phyloP scores from a whole-genome alignment of 805 yeast genomes.

The Wickerhamomyces sydowiorum region DNA sequence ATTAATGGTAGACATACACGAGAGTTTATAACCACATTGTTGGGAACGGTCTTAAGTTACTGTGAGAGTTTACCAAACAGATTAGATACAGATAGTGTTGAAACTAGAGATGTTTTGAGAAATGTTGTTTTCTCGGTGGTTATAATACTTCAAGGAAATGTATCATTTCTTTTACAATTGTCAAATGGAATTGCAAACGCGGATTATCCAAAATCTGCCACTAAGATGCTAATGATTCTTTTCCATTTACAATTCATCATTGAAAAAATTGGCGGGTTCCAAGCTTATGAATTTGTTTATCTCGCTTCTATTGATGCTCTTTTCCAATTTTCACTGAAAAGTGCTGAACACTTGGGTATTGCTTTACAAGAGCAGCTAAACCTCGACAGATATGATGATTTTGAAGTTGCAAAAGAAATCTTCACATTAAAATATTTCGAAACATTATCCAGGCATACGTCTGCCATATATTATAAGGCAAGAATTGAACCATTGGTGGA shows the following conservation, averaged over 20 bases:
- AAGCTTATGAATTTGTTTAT: slow-evolving; percentile 55
- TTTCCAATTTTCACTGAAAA: slow-evolving; percentile 21
- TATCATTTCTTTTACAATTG: slow-evolving; percentile 30
- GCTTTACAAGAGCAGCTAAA: slow-evolving; percentile 23
- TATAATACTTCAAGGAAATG: slow-evolving; percentile 44
- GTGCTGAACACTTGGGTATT: slow-evolving; percentile 24
- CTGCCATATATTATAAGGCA: slow-evolving; percentile 31
- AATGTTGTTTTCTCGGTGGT: slow-evolving; percentile 41
- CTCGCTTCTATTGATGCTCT: slow-evolving; percentile 40
- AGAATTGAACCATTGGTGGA: slow-evolving; percentile 24
- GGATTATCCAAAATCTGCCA: slow-evolving; percentile 17
- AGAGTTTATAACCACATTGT: slow-evolving; percentile 10
- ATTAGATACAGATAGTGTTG: slow-evolving; percentile 4
- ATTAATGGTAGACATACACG: slow-evolving; percentile 15
- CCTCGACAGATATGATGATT: slow-evolving; percentile 14
- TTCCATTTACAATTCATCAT: slow-evolving; percentile 42
- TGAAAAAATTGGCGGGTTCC: slow-evolving; percentile 55
- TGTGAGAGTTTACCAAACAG: slow-evolving; percentile 3
- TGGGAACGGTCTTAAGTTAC: slow-evolving; percentile 12
- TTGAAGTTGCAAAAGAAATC: slow-evolving; percentile 23
- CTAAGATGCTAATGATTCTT: slow-evolving; percentile 33
- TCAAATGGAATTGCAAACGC: slow-evolving; percentile 13
- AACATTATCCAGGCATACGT: slow-evolving; percentile 23
- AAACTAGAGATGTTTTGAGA: slow-evolving; percentile 34
- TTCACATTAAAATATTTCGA: slow-evolving; percentile 27